Base-by-base conservation (phyloP, 2,329 filamentous ascomycete genomes). In the Microsporum ferrugineum region DNA sequence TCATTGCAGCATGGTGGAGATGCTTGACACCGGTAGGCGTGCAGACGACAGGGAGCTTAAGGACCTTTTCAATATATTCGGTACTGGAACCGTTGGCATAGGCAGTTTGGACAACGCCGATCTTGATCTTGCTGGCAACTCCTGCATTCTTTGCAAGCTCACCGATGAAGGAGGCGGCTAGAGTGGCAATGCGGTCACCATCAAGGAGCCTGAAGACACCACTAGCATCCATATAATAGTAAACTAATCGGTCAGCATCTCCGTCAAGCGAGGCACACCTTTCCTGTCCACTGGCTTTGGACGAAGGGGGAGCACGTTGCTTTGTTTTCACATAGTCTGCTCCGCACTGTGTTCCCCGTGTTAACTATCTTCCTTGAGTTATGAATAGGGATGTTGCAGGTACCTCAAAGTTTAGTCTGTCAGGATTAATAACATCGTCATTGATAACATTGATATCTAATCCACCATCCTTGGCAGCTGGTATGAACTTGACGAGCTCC, bases 291-390 rank as follows among this genome's bases (percentile, higher is more conserved):
- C 84, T 81, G 49, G 88, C 88, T 72, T 91, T 90, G 60, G 90
- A 92, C 34, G 79, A 87, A 47, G 88, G 88, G 58, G 94, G 94
- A 63, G 90, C 88, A 65, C 91, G 85, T 78, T 99, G 94, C 76
- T 90, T 90, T 17, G 94, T 97, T 80, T 99, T 99, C 75, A 99
- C 94, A 68, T 85, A 97, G 76, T 99, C 94, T 71, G 94, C 94
- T 74, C 94, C 94, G 71, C 89, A 95, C 85, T 95, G 31, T 63
- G 64, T 31, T 23, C 27, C 12, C 47, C 38, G 17, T 31, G 58
- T 63, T 45, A 59, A 27, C 60, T 39, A 57, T 39, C 64, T 72
- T 65, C 69, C 60, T 60, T 10, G 14, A 3, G 12, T n/a, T 29
- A 53, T 8, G 14, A 29, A 17, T 12, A 43, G n/a, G 33, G 23